A percentile compares a stretch with the other conserved stretches of the same genome.
These are phyloP conservation scores for Ceratobasidium sp. DNA, from an alignment of 1,284 basidiomycete species.

Conservation along the genomic window DNA sequence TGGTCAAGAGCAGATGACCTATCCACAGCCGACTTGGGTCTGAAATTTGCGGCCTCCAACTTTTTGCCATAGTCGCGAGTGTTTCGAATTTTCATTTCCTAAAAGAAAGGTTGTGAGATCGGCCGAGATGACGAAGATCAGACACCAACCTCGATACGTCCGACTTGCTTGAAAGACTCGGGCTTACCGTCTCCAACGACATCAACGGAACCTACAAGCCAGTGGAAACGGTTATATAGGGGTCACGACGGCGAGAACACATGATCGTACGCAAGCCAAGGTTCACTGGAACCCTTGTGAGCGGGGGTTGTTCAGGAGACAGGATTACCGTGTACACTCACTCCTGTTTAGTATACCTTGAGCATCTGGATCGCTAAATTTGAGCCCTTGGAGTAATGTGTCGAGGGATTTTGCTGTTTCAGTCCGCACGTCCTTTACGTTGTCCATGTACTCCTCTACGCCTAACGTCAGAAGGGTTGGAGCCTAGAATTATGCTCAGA, in stretches of 20 bases:
- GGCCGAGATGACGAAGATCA: not conserved
- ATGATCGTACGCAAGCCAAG: constrained; percentile 5
- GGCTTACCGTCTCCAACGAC: not conserved
- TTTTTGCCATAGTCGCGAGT: not conserved
- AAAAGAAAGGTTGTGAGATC: not conserved
- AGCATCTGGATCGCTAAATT: not conserved
- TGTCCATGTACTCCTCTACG: not conserved
- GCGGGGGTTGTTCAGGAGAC: too few relatives aligned
- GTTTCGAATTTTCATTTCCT: constrained; percentile 1
- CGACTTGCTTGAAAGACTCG: not conserved
- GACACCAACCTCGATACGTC: not conserved
- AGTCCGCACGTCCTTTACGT: not conserved
- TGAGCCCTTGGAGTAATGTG: not conserved
- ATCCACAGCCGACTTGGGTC: not conserved
- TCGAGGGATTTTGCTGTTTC: not conserved
- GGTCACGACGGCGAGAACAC: not conserved
- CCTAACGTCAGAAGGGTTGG: not conserved
- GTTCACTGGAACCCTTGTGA: not conserved
- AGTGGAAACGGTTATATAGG: not conserved
- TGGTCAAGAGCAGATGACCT: not conserved
- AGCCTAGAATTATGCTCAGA: too few relatives aligned
- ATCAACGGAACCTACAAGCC: not conserved
- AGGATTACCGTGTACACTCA: not conserved
- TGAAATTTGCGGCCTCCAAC: not conserved
- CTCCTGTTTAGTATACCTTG: not conserved